Base-by-base conservation (phyloP, 257 asterid species). In the Paulownia fortunei region DNA sequence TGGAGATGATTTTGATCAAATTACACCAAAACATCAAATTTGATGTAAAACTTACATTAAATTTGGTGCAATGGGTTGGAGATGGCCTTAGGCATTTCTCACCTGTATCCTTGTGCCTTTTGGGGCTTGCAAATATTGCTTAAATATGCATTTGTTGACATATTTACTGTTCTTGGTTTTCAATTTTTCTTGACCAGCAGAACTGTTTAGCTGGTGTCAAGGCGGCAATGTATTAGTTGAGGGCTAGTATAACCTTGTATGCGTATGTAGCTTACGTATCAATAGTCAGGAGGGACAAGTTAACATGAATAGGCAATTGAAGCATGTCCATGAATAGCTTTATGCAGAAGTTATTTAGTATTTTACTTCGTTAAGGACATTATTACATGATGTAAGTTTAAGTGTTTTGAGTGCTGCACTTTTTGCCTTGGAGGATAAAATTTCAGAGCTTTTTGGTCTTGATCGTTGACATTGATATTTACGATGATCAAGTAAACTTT, bases 61-160 rank as follows among this genome's bases (percentile, higher is more conserved):
- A n/a, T n/a, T n/a, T n/a, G n/a, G n/a, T n/a, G n/a, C n/a, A n/a
- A n/a, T n/a, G n/a, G n/a, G n/a, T n/a, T n/a, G n/a, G n/a, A n/a
- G n/a, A n/a, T n/a, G n/a, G n/a, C n/a, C n/a, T n/a, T 62, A 3
- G 59, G 23, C 67, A 67, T 62, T 23, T 76, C 52, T 76, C 56
- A 63, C 24, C 18, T 64, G 36, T n/a, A 27, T 36, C 73, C 49
- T 72, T 55, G 56, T 65, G n/a, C 46, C 60, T 42, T 67, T 67
- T 32, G 66, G 39, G 52, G 73, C 9, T 60, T 42, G 47, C 8
- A 3, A 8, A 44, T n/a, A 72, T 46, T 78, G 39, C 72, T 7
- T 56, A 62, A 32, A 76, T 34, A 10, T 27, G 36, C 46, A 23
- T 62, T 32, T 24, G 36, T 41, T 8, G 15, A 24, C n/a, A 9